Conservation (phyloP, 176 grass and related monocot genomes). For the Saccharum spontaneum region DNA sequence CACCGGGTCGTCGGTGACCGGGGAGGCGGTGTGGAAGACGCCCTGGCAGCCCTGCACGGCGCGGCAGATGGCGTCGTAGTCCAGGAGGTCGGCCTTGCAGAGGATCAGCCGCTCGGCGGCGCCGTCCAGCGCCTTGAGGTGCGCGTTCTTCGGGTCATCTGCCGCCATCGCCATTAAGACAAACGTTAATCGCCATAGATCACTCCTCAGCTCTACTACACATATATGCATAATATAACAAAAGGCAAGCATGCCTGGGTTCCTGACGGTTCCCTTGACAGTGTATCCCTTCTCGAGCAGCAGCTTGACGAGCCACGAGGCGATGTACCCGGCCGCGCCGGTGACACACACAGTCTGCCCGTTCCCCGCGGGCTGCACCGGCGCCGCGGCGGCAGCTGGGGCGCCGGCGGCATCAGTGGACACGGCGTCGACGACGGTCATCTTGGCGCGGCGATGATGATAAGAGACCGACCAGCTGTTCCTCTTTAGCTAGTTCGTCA, state of each 20-base stretch:
- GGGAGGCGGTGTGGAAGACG: constrained; percentile 95
- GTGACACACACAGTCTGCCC: constrained; percentile 80
- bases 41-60: constrained; percentile 84
- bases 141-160: constrained; percentile 92
- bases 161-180: not conserved
- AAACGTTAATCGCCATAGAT: not conserved
- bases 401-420: not conserved
- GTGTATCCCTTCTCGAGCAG: constrained; percentile 87
- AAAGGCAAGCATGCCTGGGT: constrained; percentile 62
- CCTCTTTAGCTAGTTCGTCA: not conserved
- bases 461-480: not conserved
- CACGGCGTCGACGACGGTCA: constrained; percentile 39
- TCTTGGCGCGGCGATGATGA: not conserved
- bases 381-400: not conserved
- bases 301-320: constrained; percentile 84
- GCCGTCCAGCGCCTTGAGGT: constrained; percentile 73
- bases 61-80: constrained; percentile 68
- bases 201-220: not conserved
- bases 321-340: constrained; percentile 86
- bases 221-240: not conserved
- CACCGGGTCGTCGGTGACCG: constrained; percentile 93
- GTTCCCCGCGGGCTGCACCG: not conserved
- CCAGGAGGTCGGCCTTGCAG: constrained; percentile 93
- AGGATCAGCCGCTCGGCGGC: constrained; percentile 77
- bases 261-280: constrained; percentile 87